Percentiles rank a stretch among this genome's conserved stretches.
These are phyloP conservation scores for Fusarium stilboides DNA, from an alignment of 2,329 filamentous ascomycete species.

Conservation along the genomic window DNA sequence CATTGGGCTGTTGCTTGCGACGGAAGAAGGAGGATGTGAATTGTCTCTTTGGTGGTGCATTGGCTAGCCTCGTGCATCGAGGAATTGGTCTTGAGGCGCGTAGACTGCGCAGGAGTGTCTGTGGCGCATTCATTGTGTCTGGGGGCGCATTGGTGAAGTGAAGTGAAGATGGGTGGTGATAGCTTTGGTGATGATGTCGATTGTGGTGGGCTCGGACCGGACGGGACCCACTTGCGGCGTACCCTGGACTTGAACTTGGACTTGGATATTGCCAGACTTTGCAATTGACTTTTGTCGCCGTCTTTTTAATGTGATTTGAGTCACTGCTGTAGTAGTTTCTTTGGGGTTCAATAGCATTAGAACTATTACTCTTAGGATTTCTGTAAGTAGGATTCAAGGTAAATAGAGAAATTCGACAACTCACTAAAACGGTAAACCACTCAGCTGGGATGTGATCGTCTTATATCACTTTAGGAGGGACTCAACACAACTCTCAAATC, in stretches of 20 bases:
- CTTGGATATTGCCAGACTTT: not conserved
- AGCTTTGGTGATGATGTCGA: conserved; percentile 37
- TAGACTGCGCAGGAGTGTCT: conserved; percentile 48
- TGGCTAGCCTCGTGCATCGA: conserved; percentile 27
- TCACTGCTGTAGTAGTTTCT: no score
- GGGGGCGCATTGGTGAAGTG: conserved; percentile 27
- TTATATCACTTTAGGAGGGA: no score
- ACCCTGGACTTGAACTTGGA: not conserved
- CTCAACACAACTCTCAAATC: no score
- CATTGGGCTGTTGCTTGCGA: conserved; percentile 62
- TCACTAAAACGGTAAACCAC: no score
- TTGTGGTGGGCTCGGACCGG: conserved; percentile 22
- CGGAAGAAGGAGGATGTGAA: conserved; percentile 43
- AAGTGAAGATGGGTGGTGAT: conserved; percentile 5
- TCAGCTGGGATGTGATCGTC: no score
- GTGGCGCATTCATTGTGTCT: conserved; percentile 50
- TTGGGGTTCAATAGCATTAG: no score
- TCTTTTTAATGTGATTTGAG: no score
- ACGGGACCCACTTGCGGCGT: conserved; percentile 24
- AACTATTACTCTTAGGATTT: no score
- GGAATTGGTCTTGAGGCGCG: conserved; percentile 34
- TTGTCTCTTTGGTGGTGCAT: conserved; percentile 27
- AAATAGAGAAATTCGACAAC: no score
- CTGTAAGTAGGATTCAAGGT: no score
- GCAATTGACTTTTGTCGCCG: not conserved